Evolutionary conservation across 257 asterid genomes (phyloP).

Genomic region (Solanum sparsipilum): DNA sequence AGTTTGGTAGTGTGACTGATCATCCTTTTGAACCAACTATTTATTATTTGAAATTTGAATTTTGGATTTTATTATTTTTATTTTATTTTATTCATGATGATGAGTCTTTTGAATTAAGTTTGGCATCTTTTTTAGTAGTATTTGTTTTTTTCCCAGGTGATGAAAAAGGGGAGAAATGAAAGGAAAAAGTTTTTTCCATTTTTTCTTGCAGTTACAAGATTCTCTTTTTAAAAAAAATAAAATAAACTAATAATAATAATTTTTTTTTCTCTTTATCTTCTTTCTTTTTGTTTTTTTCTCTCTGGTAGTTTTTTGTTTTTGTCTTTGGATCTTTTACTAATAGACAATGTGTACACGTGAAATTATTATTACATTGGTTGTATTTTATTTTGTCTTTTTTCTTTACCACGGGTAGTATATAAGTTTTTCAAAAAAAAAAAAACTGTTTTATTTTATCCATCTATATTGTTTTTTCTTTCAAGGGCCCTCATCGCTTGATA

Average conservation of each 20-base stretch:
- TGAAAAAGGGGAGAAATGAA: not conserved
- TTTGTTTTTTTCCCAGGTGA: not conserved
- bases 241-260: not conserved
- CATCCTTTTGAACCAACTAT: not conserved
- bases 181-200: not conserved
- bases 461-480: too few relatives aligned
- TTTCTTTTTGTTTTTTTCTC: not conserved
- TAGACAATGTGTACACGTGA: slow-evolving; percentile 54
- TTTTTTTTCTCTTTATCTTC: not conserved
- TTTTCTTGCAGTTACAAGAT: not conserved
- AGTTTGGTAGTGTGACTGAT: not conserved
- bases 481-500: too few relatives aligned
- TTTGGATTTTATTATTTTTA: not conserved
- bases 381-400: not conserved
- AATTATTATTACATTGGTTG: not conserved
- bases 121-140: not conserved
- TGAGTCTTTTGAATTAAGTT: not conserved
- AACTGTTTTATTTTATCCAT: too few relatives aligned
- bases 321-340: slow-evolving; percentile 40
- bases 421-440: not conserved
- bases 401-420: not conserved
- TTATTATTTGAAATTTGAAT: not conserved
- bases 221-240: too few relatives aligned
- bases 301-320: slow-evolving; percentile 19
- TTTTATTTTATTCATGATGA: not conserved